Evolutionary conservation across 148 eudicot genomes (phyloP).

Genomic region (Rhododendron ferrugineum): DNA sequence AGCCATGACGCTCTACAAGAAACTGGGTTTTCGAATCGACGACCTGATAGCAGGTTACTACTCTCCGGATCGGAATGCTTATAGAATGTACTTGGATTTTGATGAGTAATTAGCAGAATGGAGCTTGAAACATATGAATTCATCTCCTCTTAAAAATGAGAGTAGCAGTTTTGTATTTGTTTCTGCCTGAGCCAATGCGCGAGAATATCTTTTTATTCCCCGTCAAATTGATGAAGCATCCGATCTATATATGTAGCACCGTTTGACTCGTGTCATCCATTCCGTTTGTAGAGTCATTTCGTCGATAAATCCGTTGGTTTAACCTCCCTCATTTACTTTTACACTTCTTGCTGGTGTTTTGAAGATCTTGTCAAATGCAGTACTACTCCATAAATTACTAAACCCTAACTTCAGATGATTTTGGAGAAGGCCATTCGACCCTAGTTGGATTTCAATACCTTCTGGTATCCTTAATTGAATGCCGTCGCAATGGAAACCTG

Average conservation of each 20-base stretch:
- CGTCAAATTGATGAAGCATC: not conserved
- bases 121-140: not conserved
- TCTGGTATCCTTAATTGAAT: not conserved
- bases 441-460: not conserved
- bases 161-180: not conserved
- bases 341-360: not conserved
- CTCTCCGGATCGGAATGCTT: conserved; percentile 73
- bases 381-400: too few relatives aligned
- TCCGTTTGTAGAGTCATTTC: not conserved
- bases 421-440: not conserved
- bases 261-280: not conserved
- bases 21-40: conserved; percentile 71
- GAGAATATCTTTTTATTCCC: not conserved
- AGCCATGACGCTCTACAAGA: conserved; percentile 69
- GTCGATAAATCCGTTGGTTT: not conserved
- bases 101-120: conserved; percentile 19
- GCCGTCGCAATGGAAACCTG: not conserved
- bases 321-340: not conserved
- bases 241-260: not conserved
- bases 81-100: conserved; percentile 75
- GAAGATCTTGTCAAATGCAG: not conserved
- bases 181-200: not conserved
- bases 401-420: not conserved
- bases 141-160: not conserved
- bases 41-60: conserved; percentile 60